phyloP scores from a whole-genome alignment of 306 rosid genomes.

The Oxytropis ochrocephala region DNA sequence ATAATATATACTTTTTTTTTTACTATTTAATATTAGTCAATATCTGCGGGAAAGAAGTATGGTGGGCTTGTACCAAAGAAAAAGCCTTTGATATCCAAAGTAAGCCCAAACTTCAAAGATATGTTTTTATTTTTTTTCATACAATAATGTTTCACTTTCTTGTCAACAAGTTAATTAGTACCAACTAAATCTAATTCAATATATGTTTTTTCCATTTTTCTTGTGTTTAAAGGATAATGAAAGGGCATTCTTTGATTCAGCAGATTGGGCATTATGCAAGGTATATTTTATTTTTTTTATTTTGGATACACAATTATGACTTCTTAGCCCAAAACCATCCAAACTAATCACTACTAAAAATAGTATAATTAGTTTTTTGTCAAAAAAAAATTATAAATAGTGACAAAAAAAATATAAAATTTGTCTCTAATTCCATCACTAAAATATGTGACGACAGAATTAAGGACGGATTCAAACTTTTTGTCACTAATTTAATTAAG shows the following conservation, averaged over 20 bases:
- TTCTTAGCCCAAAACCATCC: background rate
- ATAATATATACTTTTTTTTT: background rate
- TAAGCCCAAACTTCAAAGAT: conserved; percentile 19
- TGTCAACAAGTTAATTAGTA: background rate
- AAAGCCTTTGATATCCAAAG: conserved; percentile 91
- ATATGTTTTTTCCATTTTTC: background rate
- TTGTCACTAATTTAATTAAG: background rate
- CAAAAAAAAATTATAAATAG: too few relatives aligned
- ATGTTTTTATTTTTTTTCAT: background rate
- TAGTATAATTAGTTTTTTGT: too few relatives aligned
- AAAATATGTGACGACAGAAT: too few relatives aligned
- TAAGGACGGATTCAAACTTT: too few relatives aligned
- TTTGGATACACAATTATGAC: background rate
- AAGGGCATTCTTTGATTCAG: conserved; percentile 95
- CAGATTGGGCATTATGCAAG: conserved; percentile 98
- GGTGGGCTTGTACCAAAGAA: conserved; percentile 84
- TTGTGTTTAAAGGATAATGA: conserved; percentile 53
- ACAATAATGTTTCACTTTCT: background rate
- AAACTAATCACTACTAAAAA: background rate
- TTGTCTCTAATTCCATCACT: too few relatives aligned
- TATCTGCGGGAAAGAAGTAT: conserved; percentile 51
- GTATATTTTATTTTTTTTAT: conserved; percentile 33
- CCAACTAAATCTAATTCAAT: background rate
- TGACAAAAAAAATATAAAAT: too few relatives aligned
- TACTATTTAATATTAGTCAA: conserved; percentile 22